phyloP scores from a whole-genome alignment of 2,329 filamentous ascomycete species.

The Colletotrichum sp. region DNA sequence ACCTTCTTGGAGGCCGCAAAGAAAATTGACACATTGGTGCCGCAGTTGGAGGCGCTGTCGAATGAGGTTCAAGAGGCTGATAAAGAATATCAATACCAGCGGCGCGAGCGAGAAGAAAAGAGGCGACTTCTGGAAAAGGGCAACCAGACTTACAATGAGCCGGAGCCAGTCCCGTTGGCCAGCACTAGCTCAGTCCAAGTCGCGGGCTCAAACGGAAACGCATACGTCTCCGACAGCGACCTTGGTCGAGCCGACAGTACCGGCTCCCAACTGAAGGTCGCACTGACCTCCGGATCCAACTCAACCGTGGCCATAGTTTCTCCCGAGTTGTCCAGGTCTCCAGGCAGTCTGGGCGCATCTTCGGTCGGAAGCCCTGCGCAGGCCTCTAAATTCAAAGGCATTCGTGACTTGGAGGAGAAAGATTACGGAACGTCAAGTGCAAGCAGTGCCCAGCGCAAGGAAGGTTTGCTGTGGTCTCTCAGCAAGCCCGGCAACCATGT shows the following conservation, averaged over 20 bases:
- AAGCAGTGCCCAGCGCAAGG: conserved; percentile 77
- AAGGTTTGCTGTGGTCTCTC: conserved; percentile 92
- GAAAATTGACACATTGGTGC: conserved; percentile 85
- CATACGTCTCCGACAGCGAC: conserved; percentile 68
- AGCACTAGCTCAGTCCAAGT: conserved; percentile 36
- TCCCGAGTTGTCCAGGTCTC: conserved; percentile 60
- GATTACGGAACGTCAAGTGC: conserved; percentile 59
- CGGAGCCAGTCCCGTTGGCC: conserved; percentile 59
- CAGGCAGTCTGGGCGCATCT: conserved; percentile 55
- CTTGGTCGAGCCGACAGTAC: conserved; percentile 77
- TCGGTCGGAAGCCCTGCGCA: conserved; percentile 56
- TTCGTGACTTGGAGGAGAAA: conserved; percentile 89
- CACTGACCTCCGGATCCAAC: conserved; percentile 50
- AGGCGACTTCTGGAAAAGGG: conserved; percentile 88
- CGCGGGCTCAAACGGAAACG: conserved; percentile 47
- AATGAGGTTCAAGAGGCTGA: conserved; percentile 91
- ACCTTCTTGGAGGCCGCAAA: conserved; percentile 83
- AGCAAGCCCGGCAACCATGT: conserved; percentile 93
- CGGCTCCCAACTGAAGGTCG: conserved; percentile 67
- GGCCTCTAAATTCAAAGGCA: conserved; percentile 79
- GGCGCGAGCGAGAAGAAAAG: conserved; percentile 96
- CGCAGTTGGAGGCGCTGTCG: conserved; percentile 87
- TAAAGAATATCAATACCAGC: conserved; percentile 95
- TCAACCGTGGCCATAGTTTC: conserved; percentile 31
- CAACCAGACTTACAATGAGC: conserved; percentile 74